Evolutionary conservation across 768 basidiomycete genomes (phyloP), one percentile per base, ranked within the genome.

Genomic region (Trametes sanguinea): DNA sequence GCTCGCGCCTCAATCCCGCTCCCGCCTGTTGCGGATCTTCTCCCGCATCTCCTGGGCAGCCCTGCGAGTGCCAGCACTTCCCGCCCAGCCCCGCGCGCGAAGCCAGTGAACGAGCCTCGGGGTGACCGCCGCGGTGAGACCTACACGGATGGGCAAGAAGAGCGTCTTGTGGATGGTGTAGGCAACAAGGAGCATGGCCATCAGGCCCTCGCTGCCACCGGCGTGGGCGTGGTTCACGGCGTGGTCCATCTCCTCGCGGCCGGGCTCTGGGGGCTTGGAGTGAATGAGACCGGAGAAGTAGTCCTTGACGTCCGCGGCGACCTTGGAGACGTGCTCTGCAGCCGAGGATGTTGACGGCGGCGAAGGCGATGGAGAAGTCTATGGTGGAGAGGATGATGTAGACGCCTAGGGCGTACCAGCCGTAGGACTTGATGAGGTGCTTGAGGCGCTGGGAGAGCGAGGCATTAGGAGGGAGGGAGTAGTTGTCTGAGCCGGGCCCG

Each of bases 161-260:
- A 94, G 70, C 0, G 93, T 96, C 78, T 99, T 99, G 83, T 99
- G 97, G 54, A 99, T 85, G 17, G 91, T 89, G 75, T 95, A 99
- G 3, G 97, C 96, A 68, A 98, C 78, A 0, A 93, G 85, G 30
- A 97, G 75, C 86, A 97, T 95, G 30, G 96, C 94, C 74, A 93
- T 95, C 16, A 97, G 77, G 14, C 92, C 87, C 72, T 92, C 90
- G 7, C 86, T 82, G 1, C 87, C 83, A 2, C 74, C 73, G 46
- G 63, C 61, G 54, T 66, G 61, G 39, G 74, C 64, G 2, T 72
- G 72, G 27, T 72, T 66, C 6, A 69, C 66, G 11, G 76, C 69
- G 57, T 67, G 72, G 22, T 90, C 86, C 52, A 84, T 75, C 67
- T 88, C 90, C 48, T 89, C 87, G 37, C 78, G 74, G 4, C 87